These are phyloP conservation scores for Pseudogymnoascus sp. DNA, from an alignment of 2,329 filamentous ascomycete species.

Conservation along the genomic window DNA sequence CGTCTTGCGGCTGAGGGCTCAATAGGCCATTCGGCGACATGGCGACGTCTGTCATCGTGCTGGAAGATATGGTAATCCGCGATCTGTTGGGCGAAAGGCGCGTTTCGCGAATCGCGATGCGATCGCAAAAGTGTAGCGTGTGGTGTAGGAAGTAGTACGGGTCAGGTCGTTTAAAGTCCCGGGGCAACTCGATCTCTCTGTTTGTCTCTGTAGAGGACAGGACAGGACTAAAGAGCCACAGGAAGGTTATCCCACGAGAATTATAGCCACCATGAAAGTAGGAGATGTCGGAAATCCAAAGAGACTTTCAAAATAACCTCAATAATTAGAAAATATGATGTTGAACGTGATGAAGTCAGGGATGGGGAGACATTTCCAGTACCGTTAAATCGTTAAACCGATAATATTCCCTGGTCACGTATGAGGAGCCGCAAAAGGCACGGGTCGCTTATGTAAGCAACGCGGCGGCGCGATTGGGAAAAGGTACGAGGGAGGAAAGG, in stretches of 20 bases:
- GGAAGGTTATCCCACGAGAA: not conserved
- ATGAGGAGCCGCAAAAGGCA: constrained; percentile 6
- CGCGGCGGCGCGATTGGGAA: not conserved
- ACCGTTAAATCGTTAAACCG: not conserved
- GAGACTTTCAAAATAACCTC: not conserved
- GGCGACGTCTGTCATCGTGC: constrained; percentile 15
- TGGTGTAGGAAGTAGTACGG: not conserved
- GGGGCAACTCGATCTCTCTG: not conserved
- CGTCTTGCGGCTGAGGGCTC: constrained; percentile 29
- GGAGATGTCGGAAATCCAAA: not conserved
- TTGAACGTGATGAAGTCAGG: not conserved
- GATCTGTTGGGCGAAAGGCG: constrained; percentile 11
- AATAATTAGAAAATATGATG: constrained; percentile 7
- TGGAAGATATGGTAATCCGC: constrained; percentile 11
- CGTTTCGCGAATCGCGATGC: constrained; percentile 19
- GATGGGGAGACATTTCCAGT: constrained; percentile 1
- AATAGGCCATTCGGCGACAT: constrained; percentile 37
- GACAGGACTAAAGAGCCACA: not conserved
- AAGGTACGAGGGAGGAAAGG: not conserved
- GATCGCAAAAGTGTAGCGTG: constrained; percentile 13
- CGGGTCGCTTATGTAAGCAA: not conserved
- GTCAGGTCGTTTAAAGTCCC: not conserved
- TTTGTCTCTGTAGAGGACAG: not conserved
- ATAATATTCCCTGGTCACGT: not conserved
- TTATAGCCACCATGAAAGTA: not conserved